phyloP scores from a whole-genome alignment of 768 basidiomycete species.

The Hypholoma sublateritium region DNA sequence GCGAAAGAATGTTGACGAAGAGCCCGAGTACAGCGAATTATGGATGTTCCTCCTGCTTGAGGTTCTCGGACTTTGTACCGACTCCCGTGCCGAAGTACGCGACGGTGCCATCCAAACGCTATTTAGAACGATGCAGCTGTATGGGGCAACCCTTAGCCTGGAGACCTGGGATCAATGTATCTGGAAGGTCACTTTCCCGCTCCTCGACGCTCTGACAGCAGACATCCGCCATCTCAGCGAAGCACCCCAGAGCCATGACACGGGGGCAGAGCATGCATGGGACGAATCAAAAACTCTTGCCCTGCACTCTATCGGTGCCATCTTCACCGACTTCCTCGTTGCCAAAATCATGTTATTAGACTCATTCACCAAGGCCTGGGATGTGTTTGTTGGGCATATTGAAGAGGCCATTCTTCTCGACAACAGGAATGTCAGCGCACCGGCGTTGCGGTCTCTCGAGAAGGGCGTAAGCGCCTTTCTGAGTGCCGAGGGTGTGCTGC shows the following conservation, averaged over 20 bases:
- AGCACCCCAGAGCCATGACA: slow-evolving; percentile 18
- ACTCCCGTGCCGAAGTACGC: slow-evolving; percentile 83
- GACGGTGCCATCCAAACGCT: slow-evolving; percentile 94
- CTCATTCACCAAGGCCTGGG: slow-evolving; percentile 73
- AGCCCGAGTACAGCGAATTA: slow-evolving; percentile 77
- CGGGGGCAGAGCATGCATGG: slow-evolving; percentile 54
- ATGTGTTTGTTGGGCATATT: slow-evolving; percentile 71
- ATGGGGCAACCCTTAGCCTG: slow-evolving; percentile 80
- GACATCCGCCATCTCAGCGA: slow-evolving; percentile 48
- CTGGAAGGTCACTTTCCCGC: slow-evolving; percentile 89
- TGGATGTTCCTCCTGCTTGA: slow-evolving; percentile 93
- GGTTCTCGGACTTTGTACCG: slow-evolving; percentile 79
- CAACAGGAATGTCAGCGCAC: slow-evolving; percentile 68
- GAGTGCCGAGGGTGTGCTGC: slow-evolving; percentile 38
- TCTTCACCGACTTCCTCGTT: slow-evolving; percentile 79
- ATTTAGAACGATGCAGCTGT: slow-evolving; percentile 91
- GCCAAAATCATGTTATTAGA: slow-evolving; percentile 72
- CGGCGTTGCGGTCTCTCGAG: slow-evolving; percentile 84
- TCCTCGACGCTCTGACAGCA: slow-evolving; percentile 68
- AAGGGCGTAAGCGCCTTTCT: slow-evolving; percentile 67
- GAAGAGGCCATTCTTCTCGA: slow-evolving; percentile 70
- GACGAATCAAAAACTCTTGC: slow-evolving; percentile 89
- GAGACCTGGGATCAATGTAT: slow-evolving; percentile 89
- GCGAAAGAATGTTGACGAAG: slow-evolving; percentile 59
- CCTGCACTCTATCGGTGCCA: slow-evolving; percentile 77